A percentile compares a stretch with the other conserved stretches of the same genome.
phyloP scores from a whole-genome alignment of 441 rosid species.

The Breynia disticha region DNA sequence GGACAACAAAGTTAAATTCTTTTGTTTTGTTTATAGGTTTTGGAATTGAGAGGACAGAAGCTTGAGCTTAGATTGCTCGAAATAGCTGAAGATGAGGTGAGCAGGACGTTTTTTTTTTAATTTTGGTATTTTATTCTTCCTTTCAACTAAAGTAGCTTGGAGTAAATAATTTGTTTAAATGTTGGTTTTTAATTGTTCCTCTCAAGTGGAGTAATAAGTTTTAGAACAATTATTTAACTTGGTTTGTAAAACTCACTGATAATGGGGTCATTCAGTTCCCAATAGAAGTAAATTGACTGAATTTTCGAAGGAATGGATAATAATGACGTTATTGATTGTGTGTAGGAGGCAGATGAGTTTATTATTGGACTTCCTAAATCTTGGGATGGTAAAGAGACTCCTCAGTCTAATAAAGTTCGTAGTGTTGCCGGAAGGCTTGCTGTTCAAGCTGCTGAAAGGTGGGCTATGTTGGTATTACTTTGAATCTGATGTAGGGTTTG shows the following conservation, averaged over 20 bases:
- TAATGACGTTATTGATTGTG: too few species aligned
- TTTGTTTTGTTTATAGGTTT: slow-evolving; percentile 33
- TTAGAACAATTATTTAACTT: too few species aligned
- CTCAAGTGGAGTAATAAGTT: too few species aligned
- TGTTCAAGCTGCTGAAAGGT: slow-evolving; percentile 73
- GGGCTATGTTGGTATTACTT: background rate
- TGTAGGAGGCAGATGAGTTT: slow-evolving; percentile 77
- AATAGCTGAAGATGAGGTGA: slow-evolving; percentile 63
- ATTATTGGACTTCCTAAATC: slow-evolving; percentile 79
- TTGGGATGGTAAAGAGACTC: slow-evolving; percentile 65
- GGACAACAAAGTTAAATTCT: background rate
- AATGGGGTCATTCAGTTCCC: too few species aligned
- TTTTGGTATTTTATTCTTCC: too few species aligned
- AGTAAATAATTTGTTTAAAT: too few species aligned
- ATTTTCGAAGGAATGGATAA: too few species aligned
- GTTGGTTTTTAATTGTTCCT: too few species aligned
- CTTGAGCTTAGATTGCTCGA: slow-evolving; percentile 56
- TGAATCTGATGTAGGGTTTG: background rate
- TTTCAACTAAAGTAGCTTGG: too few species aligned
- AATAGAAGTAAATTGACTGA: too few species aligned
- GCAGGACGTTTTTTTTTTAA: background rate
- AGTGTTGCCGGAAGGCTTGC: slow-evolving; percentile 81
- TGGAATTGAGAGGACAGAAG: slow-evolving; percentile 73
- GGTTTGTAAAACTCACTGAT: too few species aligned
- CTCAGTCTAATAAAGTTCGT: slow-evolving; percentile 77